Base-by-base conservation (phyloP, 306 rosid species). In the Hippophae rhamnoides region DNA sequence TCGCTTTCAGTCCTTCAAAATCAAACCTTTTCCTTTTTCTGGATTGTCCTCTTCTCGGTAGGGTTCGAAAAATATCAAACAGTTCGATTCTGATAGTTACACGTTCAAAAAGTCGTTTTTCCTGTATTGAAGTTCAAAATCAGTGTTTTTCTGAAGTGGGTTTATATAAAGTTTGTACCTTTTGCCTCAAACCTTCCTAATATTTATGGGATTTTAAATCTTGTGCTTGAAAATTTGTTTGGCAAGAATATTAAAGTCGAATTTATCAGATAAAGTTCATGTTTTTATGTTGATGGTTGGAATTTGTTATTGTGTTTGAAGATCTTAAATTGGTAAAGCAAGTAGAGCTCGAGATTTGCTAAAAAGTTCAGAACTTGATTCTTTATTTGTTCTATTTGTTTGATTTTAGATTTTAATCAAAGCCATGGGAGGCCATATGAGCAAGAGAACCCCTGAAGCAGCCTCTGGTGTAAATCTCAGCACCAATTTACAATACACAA, bases 381-480 rank as follows among this genome's bases (percentile, higher is more conserved):
- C 38, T 31, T 31, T 2, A 2, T 2, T 31, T 72, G 43, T 66
- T 67, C 1, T 51, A 40, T 61, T 53, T 49, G 52, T 13, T 14
- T 9, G 43, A 40, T 13, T 64, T 69, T 61, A 82, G 65, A 71
- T 66, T 52, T 66, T 55, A 10, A 53, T 58, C 58, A 3, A 54
- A 67, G 85, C 64, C 57, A 92, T 92, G 98, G 98, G 98, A 55
- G 55, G 72, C 78, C 84, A 81, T 71, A 57, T 81, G 74, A 87
- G 95, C 96, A 87, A 83, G 76, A 92, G 71, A 76, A 38, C 41
- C 25, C 69, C 93, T 8, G 40, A 58, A 58, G 53, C 84, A 0
- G 68, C 89, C 0, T 50, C 81, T 40, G 60, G 88, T 9, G 47
- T 69, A 38, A 79, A 78, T 42, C 38, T 80, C 46, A 47, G 52